Evolutionary conservation across 2,329 filamentous ascomycete species (phyloP), one percentile per base, ranked within the genome.

Genomic region (Microsporum ferrugineum): DNA sequence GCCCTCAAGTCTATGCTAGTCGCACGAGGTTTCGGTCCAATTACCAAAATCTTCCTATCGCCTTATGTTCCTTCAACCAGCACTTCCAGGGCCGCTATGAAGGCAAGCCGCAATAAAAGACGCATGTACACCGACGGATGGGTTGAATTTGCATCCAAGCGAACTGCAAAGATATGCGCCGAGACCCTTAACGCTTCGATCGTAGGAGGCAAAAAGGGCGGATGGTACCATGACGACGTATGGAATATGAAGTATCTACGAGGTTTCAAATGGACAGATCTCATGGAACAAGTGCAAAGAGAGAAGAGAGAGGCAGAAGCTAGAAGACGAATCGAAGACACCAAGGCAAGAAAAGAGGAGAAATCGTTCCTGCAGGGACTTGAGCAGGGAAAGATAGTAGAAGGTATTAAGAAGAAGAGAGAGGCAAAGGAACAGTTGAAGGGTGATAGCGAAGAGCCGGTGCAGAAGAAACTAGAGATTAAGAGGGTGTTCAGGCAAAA

Each of bases 81-180:
- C 29, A 27, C 29, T 33, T 58, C 56, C 17, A 62, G 61, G 1
- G 61, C 65, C 12, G 57, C 66, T 23, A 65, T 56, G 60, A 64
- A 8, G 62, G 65, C 12, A 60, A 59, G 61, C 39, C 66, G 65
- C 39, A 76, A 76, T 62, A 76, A 75, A 63, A 71, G 75, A 60
- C 67, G 68, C 41, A 72, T 70, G 2, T 78, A 77, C 64, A 69
- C 73, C 2, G 77, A 78, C 64, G 77, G 77, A 3, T 78, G 77
- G 77, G 71, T 78, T 10, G 76, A 78, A 59, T 77, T 78, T 60
- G 71, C 68, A n/a, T 75, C 74, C 33, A 78, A 77, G 63, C 74
- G 72, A 63, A 73, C 70, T 5, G 77, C 77, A 0, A 77, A 77
- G 66, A 68, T 76, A 27, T 76, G 74, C 60, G 76, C 76, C 2